Conservation (phyloP, 805 yeast species). For the Yarrowia phangngaensis region DNA sequence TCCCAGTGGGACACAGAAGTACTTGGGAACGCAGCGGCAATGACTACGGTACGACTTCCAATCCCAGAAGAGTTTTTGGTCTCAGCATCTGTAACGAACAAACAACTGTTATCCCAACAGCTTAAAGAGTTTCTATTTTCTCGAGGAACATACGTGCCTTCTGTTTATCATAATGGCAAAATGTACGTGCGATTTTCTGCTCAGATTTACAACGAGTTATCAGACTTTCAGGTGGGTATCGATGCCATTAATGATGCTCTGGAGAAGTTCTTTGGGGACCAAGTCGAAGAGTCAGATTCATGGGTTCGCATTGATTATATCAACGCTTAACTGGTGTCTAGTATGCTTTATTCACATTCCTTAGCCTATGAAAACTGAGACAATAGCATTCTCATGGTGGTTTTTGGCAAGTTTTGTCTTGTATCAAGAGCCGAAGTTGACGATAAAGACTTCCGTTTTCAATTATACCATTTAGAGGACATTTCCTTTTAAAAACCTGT, state of each 20-base stretch:
- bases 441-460: no score
- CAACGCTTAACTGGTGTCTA: no score
- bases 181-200: slow-evolving; percentile 54
- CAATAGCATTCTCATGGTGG: no score
- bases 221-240: slow-evolving; percentile 51
- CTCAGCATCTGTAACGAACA: slow-evolving; percentile 28
- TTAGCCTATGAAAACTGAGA: no score
- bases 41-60: slow-evolving; percentile 48
- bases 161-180: slow-evolving; percentile 43
- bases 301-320: no score
- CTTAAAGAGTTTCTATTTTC: slow-evolving; percentile 27
- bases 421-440: no score
- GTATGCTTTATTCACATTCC: no score
- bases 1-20: slow-evolving; percentile 43
- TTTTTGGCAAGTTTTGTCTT: no score
- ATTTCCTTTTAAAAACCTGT: no score
- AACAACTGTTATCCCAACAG: slow-evolving; percentile 27
- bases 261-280: slow-evolving; percentile 29
- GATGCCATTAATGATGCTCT: slow-evolving; percentile 41
- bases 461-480: no score
- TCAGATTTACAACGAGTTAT: slow-evolving; percentile 55
- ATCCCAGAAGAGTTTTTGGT: slow-evolving; percentile 31
- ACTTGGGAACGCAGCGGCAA: slow-evolving; percentile 42
- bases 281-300: slow-evolving; percentile 14
- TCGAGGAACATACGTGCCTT: slow-evolving; percentile 49